Evolutionary conservation across 2,329 filamentous ascomycete species (phyloP), one percentile per base, ranked within the genome.

Genomic region (Botrytis fragariae): DNA sequence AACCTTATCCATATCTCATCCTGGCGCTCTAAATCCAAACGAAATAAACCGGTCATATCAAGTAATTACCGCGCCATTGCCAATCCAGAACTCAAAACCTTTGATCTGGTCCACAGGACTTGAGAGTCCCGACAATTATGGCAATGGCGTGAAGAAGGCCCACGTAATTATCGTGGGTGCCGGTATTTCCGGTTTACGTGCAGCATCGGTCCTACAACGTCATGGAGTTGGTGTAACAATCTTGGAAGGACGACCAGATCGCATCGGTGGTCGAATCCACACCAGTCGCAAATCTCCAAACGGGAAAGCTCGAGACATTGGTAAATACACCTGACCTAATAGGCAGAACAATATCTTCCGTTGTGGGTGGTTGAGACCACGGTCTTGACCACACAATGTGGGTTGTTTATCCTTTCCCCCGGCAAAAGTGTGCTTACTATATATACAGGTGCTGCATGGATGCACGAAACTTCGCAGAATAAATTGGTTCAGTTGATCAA

Each of bases 131-230:
- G 73, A 63, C 32, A 68, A 69, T 65, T 63, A 45, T 73, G 71
- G 67, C 71, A 71, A 48, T 70, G 71, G 63, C 71, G 71, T 45
- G 79, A 75, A 79, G 80, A 75, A 81, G 79, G 74, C 81, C 81
- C 77, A 82, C 80, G 82, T 89, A 35, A 83, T 86, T 69, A 82
- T 90, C 60, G 82, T 90, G 14, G 88, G 87, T 37, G 87, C 87
- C 37, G 88, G 88, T 6, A 84, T 89, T 59, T 86, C 87, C n/a
- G 88, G 87, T 1, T 80, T 89, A 62, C 83, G 87, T 74, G 87
- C 86, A 74, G 87, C 87, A 39, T 86, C 88, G 69, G 80, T 89
- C 1, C 79, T 90, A n/a, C 79, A 88, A 4, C 83, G 85, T 61
- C 83, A 85, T 76, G 87, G 87, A 35, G 84, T 85, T 74, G 82